Evolutionary conservation across 306 rosid genomes (phyloP), one percentile per base, ranked within the genome.

Genomic region (Bauhinia variegata): DNA sequence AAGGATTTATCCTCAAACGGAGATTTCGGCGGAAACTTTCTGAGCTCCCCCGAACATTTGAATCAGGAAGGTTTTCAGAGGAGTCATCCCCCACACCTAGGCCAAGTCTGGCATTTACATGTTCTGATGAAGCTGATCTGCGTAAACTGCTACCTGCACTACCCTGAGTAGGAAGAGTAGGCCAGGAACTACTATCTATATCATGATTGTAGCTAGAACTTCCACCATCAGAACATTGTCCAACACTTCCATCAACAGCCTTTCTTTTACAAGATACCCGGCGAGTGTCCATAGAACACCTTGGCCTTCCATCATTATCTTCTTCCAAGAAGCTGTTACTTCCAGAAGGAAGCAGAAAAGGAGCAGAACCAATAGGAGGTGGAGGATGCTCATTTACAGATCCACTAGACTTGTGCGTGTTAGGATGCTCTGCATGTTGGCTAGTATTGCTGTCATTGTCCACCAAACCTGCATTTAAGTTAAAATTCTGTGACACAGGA

Each of bases 181-280:
- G 68, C 88, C 91, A 77, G 54, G 84, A 76, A 74, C 75, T 77
- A 41, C 73, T 82, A 71, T 85, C 97, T 41, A 81, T 55, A 62
- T 67, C 88, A 79, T 82, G 88, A 68, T 64, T 74, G 79, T 86
- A 86, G 82, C 87, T 83, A 74, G 88, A 83, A 77, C 95, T 84
- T 79, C 92, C 99, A 33, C 84, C 67, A 5, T 71, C 59, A 11
- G 95, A 88, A 61, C 95, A 85, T 63, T 84, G 96, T 60, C 91
- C 92, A 60, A 71, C 75, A 68, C 15, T 72, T 57, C 85, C 89
- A 73, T 95, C 99, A 65, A 79, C 75, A 31, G 96, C 75, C 86
- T 95, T 95, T 78, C 99, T 79, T 79, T 95, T 95, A 78, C 91
- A 78, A 48, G 96, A 86, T 37, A 82, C 75, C 19, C 87, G 96